phyloP scores from a whole-genome alignment of 371 early-diverging fungal species.

The Mucor indicus region DNA sequence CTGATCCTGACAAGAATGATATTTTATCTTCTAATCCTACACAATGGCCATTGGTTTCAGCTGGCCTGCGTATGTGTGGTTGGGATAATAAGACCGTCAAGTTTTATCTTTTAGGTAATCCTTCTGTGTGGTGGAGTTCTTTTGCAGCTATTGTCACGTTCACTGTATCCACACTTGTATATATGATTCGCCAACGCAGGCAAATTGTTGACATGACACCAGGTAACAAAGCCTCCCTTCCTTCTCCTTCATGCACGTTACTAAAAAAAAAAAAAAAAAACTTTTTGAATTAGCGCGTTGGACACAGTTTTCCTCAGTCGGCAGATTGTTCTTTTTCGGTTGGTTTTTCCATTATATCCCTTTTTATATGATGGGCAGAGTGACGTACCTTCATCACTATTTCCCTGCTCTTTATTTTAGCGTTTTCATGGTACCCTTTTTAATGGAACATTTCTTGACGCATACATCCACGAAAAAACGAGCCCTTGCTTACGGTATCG shows the following conservation, averaged over 20 bases:
- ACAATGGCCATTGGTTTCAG: conserved; percentile 92
- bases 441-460: conserved; percentile 69
- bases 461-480: conserved; percentile 10
- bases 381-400: conserved; percentile 98
- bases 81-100: conserved; percentile 91
- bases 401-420: conserved; percentile 98
- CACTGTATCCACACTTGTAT: conserved; percentile 32
- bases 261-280: no score
- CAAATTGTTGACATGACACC: conserved; percentile 56
- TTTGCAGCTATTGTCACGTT: conserved; percentile 61
- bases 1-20: conserved; percentile 95
- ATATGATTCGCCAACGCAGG: conserved; percentile 64
- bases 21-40: conserved; percentile 83
- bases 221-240: conserved; percentile 25
- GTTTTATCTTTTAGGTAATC: conserved; percentile 96
- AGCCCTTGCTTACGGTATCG: conserved; percentile 36
- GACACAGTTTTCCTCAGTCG: conserved; percentile 69
- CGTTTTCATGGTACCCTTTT: conserved; percentile 69
- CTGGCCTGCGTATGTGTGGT: conserved; percentile 95
- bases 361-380: conserved; percentile 97
- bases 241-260: no score
- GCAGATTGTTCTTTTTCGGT: conserved; percentile 75
- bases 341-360: conserved; percentile 98
- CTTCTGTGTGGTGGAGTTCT: conserved; percentile 92
- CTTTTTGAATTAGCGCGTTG: conserved; percentile 26